phyloP scores from a whole-genome alignment of 306 rosid species.

The Quercus mongolica region DNA sequence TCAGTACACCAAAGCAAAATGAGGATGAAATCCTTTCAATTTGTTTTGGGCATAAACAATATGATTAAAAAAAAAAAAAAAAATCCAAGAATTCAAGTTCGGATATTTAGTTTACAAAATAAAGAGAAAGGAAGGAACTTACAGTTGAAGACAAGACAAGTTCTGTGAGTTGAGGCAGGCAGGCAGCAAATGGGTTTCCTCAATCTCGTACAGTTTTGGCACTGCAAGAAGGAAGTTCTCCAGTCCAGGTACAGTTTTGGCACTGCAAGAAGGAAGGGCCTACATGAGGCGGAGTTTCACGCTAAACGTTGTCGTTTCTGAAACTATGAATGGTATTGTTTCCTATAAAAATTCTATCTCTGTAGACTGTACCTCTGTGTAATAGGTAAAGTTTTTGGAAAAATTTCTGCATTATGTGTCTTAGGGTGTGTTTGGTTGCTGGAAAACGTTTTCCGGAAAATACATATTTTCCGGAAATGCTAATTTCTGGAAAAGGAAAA shows the following conservation, averaged over 20 bases:
- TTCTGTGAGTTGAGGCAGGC: background rate
- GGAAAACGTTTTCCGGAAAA: no score
- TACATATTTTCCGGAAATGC: no score
- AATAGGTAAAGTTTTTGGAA: no score
- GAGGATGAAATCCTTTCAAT: background rate
- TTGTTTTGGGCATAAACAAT: background rate
- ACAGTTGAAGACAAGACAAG: background rate
- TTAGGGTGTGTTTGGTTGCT: no score
- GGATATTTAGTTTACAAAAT: background rate
- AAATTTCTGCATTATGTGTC: no score
- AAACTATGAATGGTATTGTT: background rate
- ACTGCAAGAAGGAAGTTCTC: background rate
- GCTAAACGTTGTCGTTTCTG: background rate
- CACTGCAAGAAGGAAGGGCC: background rate
- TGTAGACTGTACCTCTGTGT: accelerated
- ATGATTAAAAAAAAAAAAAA: background rate
- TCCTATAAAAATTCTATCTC: no score
- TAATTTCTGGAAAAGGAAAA: no score
- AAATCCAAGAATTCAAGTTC: background rate
- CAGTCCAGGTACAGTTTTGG: background rate
- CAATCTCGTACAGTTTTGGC: background rate
- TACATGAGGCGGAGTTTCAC: background rate
- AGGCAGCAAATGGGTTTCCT: background rate
- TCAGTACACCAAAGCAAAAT: background rate
- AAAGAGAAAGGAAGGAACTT: background rate